These are phyloP conservation scores for Candida tunisiensis DNA, from an alignment of 1,139 yeast genomes.

Conservation along the genomic window DNA sequence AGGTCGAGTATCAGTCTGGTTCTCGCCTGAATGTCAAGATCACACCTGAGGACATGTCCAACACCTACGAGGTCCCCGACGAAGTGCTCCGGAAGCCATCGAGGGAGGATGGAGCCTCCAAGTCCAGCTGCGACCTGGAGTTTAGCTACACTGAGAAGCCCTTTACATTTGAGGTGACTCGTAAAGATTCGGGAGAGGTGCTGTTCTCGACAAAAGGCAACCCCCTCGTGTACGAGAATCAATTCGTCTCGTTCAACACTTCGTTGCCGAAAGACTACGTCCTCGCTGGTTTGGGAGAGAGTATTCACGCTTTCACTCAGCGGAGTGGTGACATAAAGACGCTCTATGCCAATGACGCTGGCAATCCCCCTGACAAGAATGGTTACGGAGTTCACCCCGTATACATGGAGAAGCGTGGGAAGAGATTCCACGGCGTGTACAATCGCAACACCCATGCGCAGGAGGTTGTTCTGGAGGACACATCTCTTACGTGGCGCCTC, in stretches of 20 bases:
- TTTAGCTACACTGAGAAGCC: conserved; percentile 11
- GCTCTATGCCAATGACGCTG: conserved; percentile 8
- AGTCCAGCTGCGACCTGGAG: conserved; percentile 10
- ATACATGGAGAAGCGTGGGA: conserved; percentile 16
- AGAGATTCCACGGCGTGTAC: conserved; percentile 11
- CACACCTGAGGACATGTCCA: conserved; percentile 14
- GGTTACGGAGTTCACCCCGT: conserved; percentile 14
- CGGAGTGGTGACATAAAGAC: no score
- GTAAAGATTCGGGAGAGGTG: conserved; percentile 14
- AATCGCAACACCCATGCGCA: conserved; percentile 10
- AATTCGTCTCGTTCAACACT: conserved; percentile 19
- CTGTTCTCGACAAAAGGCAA: conserved; percentile 19
- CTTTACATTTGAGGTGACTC: conserved; percentile 17
- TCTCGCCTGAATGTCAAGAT: conserved; percentile 16
- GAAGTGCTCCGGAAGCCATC: conserved; percentile 9
- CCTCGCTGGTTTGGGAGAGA: conserved; percentile 20
- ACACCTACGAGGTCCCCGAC: conserved; percentile 14
- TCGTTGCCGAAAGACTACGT: conserved; percentile 15
- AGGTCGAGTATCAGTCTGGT: conserved; percentile 17
- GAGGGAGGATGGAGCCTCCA: conserved; percentile 10
- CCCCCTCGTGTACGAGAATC: conserved; percentile 20
- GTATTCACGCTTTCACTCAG: conserved; percentile 16
- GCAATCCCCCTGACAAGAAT: conserved; percentile 6
- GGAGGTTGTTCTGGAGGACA: conserved; percentile 8
- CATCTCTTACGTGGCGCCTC: conserved; percentile 13